Evolutionary conservation across 2,329 filamentous ascomycete species (phyloP).

Genomic region (Colletotrichum sp.): DNA sequence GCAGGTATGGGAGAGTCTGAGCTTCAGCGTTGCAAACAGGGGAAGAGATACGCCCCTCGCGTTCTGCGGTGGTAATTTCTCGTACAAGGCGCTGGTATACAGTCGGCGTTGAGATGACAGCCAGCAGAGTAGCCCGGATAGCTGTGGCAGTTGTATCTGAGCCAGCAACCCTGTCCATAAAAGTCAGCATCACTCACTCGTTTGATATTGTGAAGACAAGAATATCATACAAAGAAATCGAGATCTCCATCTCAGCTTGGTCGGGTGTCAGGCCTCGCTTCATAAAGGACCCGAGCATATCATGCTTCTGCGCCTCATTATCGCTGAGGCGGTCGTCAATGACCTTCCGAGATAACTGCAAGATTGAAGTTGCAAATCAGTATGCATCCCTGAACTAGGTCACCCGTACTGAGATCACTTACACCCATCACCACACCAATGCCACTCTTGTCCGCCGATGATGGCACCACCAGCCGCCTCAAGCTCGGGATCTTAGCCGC

Average conservation of each 20-base stretch:
- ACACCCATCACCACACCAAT: not conserved
- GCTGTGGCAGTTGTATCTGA: conserved; percentile 64
- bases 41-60: conserved; percentile 43
- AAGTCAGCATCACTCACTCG: conserved; percentile 25
- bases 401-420: not conserved
- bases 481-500: conserved; percentile 21
- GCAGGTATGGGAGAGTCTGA: conserved; percentile 45
- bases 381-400: not conserved
- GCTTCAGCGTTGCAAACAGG: conserved; percentile 38
- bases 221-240: conserved; percentile 45
- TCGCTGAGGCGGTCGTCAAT: conserved; percentile 50
- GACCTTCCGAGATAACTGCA: conserved; percentile 38
- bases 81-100: conserved; percentile 27
- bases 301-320: conserved; percentile 45
- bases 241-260: conserved; percentile 48
- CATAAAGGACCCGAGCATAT: conserved; percentile 56
- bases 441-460: not conserved
- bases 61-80: conserved; percentile 42
- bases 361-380: not conserved
- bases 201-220: conserved; percentile 34
- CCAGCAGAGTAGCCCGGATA: conserved; percentile 57
- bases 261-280: conserved; percentile 40
- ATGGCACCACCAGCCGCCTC: not conserved
- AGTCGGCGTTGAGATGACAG: conserved; percentile 55
- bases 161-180: conserved; percentile 50